phyloP scores from a whole-genome alignment of 768 basidiomycete genomes.

The Antrodiella citrinella region DNA sequence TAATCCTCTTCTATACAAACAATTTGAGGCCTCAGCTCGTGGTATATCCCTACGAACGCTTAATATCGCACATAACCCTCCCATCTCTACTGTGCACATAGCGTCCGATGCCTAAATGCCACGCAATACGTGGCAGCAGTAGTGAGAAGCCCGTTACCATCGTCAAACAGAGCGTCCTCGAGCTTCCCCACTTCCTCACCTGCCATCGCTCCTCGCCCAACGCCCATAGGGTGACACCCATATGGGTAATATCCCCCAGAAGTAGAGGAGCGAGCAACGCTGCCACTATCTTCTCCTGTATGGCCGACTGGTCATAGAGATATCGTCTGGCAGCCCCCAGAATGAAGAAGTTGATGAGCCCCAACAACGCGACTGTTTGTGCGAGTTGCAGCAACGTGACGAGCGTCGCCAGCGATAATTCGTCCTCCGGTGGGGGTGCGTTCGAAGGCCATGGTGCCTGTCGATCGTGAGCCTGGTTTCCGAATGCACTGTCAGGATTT shows the following conservation, averaged over 20 bases:
- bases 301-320: constrained; percentile 44
- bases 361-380: constrained; percentile 69
- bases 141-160: constrained; percentile 53
- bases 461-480: constrained; percentile 59
- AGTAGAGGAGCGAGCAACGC: constrained; percentile 62
- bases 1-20: constrained; percentile 5
- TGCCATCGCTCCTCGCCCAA: constrained; percentile 65
- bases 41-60: background rate
- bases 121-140: constrained; percentile 61
- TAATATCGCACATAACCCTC: constrained; percentile 9
- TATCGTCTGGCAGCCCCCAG: constrained; percentile 54
- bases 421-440: constrained; percentile 33
- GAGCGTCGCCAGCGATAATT: constrained; percentile 51
- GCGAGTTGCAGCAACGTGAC: constrained; percentile 72
- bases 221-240: constrained; percentile 66
- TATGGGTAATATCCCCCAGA: constrained; percentile 59
- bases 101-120: constrained; percentile 70
- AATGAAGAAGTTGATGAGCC: constrained; percentile 61
- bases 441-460: constrained; percentile 67
- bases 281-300: constrained; percentile 66
- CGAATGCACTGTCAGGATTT: too few species aligned
- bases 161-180: constrained; percentile 61
- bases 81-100: constrained; percentile 64
- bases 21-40: background rate
- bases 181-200: constrained; percentile 43